Conservation (phyloP, 108 stramenopile genomes). For the Cyclotella choctawhatcheeana region DNA sequence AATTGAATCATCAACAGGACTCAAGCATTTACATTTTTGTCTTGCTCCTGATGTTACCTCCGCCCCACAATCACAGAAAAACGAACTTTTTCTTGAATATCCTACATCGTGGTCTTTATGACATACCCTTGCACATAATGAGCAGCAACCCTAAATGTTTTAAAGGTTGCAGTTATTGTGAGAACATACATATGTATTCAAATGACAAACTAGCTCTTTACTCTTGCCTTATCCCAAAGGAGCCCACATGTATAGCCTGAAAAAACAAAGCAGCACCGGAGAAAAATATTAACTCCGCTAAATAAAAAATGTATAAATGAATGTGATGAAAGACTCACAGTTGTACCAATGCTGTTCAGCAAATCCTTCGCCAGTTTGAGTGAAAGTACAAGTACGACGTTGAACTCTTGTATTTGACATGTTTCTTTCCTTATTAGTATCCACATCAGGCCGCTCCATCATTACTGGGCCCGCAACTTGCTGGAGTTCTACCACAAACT, state of each 20-base stretch:
- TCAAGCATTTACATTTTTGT: constrained; percentile 71
- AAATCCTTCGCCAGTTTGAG: constrained; percentile 72
- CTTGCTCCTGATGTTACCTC: constrained; percentile 52
- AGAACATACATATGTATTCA: not conserved
- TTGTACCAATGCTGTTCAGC: constrained; percentile 89
- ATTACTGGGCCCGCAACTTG: not conserved
- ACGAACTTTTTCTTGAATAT: constrained; percentile 78
- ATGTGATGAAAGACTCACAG: too few species aligned
- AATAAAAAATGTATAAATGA: too few species aligned
- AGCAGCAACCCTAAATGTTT: constrained; percentile 66
- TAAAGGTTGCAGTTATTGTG: not conserved
- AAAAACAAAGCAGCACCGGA: too few species aligned
- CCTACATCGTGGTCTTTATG: constrained; percentile 87
- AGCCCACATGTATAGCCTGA: constrained; percentile 88
- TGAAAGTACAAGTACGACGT: constrained; percentile 64
- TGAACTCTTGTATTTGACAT: not conserved
- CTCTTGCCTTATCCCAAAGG: constrained; percentile 65
- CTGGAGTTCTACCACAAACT: constrained; percentile 27
- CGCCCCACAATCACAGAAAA: constrained; percentile 92
- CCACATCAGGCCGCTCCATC: too few species aligned
- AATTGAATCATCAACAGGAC: constrained; percentile 44
- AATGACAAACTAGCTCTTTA: too few species aligned
- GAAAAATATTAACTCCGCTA: too few species aligned
- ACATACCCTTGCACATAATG: constrained; percentile 78
- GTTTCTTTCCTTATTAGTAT: not conserved